Evolutionary conservation across 495 filamentous ascomycete genomes (phyloP).

Genomic region (Hapsidospora chrysogenum): DNA sequence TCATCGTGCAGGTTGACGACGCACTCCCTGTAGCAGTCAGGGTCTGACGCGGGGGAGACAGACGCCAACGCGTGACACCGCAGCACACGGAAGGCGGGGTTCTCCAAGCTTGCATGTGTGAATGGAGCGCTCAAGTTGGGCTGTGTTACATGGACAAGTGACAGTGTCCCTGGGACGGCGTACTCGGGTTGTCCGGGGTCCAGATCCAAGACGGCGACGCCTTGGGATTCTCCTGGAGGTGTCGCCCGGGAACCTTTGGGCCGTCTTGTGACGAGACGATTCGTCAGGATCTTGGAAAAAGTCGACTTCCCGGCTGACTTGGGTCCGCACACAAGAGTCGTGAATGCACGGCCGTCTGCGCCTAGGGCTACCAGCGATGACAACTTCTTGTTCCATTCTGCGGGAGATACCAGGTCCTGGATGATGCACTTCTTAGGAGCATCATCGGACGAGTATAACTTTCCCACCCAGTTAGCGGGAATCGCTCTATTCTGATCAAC

Average conservation of each 20-base stretch:
- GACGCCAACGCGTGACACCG: slow-evolving; percentile 61
- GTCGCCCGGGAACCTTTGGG: slow-evolving; percentile 9
- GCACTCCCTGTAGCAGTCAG: slow-evolving; percentile 51
- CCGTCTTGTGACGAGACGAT: slow-evolving; percentile 44
- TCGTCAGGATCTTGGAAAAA: slow-evolving; percentile 58
- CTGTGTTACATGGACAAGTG: slow-evolving; percentile 43
- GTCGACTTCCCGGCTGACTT: slow-evolving; percentile 82
- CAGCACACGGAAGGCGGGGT: slow-evolving; percentile 18
- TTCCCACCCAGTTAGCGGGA: too few species aligned
- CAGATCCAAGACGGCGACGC: slow-evolving; percentile 55
- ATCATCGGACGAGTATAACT: slow-evolving; percentile 32
- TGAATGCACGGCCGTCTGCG: slow-evolving; percentile 18
- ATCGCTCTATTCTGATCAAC: too few species aligned
- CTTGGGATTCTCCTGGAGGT: slow-evolving; percentile 7
- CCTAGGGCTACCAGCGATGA: slow-evolving; percentile 18
- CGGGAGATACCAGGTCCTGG: slow-evolving; percentile 43
- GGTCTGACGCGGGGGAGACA: slow-evolving; percentile 49
- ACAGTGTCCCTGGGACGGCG: slow-evolving; percentile 58
- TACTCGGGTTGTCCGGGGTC: slow-evolving; percentile 80
- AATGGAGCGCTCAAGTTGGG: slow-evolving; percentile 62
- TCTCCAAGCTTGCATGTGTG: slow-evolving; percentile 39
- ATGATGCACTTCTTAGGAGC: slow-evolving; percentile 25
- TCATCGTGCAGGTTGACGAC: slow-evolving; percentile 48
- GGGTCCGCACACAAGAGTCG: slow-evolving; percentile 54
- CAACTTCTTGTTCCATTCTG: slow-evolving; percentile 44